These are phyloP conservation scores for Calonectria fujianensis DNA, from an alignment of 2,329 filamentous ascomycete species.

Conservation along the genomic window DNA sequence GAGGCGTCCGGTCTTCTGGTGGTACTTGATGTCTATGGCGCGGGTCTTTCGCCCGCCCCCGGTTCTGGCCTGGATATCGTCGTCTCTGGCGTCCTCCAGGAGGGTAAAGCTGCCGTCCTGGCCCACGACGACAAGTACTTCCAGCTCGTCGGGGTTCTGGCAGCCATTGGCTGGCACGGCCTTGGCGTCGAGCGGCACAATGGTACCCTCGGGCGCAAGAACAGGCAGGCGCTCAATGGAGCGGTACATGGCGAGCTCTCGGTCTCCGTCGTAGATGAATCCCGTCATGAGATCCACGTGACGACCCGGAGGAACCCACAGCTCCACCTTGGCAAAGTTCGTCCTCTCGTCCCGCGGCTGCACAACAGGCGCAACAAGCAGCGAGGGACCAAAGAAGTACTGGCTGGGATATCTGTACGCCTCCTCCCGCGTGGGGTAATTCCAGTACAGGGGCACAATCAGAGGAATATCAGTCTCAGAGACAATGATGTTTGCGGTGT, in stretches of 20 bases:
- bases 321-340: conserved; percentile 67
- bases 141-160: conserved; percentile 66
- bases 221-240: conserved; percentile 70
- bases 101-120: conserved; percentile 69
- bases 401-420: conserved; percentile 75
- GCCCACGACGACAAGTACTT: conserved; percentile 69
- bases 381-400: conserved; percentile 74
- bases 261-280: conserved; percentile 73
- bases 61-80: not conserved
- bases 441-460: conserved; percentile 79
- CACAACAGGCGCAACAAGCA: conserved; percentile 75
- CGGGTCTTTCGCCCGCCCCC: not conserved
- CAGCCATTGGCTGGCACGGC: conserved; percentile 68
- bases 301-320: conserved; percentile 74
- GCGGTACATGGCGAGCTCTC: conserved; percentile 71
- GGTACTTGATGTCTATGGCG: conserved; percentile 12
- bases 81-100: conserved; percentile 64
- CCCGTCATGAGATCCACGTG: conserved; percentile 77
- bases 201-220: conserved; percentile 73
- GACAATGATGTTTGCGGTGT: conserved; percentile 72
- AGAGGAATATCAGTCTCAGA: conserved; percentile 68
- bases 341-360: conserved; percentile 68
- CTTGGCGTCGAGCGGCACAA: conserved; percentile 72
- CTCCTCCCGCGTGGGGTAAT: conserved; percentile 69
- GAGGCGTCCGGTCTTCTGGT: conserved; percentile 23